A percentile compares a stretch with the other conserved stretches of the same genome.
phyloP scores from a whole-genome alignment of 1,284 basidiomycete species.

The Trichosporon coremiiforme region DNA sequence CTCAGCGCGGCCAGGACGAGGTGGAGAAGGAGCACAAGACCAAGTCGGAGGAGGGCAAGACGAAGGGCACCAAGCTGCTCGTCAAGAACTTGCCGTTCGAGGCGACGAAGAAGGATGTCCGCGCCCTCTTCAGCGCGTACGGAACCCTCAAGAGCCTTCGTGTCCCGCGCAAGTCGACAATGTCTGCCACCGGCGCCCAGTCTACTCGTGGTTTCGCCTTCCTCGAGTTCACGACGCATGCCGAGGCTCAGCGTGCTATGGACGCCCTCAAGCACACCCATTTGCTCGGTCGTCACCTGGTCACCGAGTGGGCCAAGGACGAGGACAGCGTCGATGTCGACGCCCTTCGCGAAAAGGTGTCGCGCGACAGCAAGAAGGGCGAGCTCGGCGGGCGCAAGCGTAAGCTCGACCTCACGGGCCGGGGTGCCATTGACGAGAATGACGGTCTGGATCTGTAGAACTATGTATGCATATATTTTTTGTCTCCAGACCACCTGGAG shows the following conservation, averaged over 20 bases:
- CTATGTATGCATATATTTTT: constrained; percentile 11
- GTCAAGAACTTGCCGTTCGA: constrained; percentile 99
- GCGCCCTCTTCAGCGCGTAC: constrained; percentile 82
- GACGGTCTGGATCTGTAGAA: constrained; percentile 44
- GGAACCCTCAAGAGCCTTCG: constrained; percentile 90
- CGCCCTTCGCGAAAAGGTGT: constrained; percentile 71
- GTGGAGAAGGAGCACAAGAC: constrained; percentile 56
- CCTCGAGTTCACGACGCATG: constrained; percentile 83
- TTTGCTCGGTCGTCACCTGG: constrained; percentile 90
- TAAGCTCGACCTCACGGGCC: constrained; percentile 48
- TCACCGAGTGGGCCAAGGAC: constrained; percentile 88
- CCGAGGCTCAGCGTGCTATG: constrained; percentile 84
- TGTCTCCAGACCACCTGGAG: neutral
- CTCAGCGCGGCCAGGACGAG: constrained; percentile 77
- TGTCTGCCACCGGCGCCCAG: constrained; percentile 61
- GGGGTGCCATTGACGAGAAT: constrained; percentile 34
- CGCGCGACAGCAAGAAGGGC: constrained; percentile 43
- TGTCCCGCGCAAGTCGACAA: constrained; percentile 81
- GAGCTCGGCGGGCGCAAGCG: constrained; percentile 46
- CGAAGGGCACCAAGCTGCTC: constrained; percentile 79
- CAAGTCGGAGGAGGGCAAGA: constrained; percentile 56
- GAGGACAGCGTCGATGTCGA: constrained; percentile 67
- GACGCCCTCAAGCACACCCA: constrained; percentile 87
- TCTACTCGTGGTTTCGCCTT: constrained; percentile 85
- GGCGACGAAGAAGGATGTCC: constrained; percentile 87